These are phyloP conservation scores for Phoma sp. DNA, from an alignment of 2,329 filamentous ascomycete species.

Conservation along the genomic window DNA sequence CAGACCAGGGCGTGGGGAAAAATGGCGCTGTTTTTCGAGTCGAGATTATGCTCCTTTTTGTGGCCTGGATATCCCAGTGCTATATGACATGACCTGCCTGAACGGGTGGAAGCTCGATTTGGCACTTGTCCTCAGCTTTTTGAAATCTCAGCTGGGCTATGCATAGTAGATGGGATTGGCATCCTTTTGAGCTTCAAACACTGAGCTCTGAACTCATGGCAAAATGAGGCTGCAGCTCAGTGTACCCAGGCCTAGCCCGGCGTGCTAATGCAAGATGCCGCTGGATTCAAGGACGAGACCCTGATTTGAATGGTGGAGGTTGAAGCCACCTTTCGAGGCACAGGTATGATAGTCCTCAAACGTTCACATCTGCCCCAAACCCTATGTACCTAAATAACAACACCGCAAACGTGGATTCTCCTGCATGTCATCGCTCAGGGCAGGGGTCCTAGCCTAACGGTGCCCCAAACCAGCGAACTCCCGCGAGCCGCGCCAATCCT, in stretches of 20 bases:
- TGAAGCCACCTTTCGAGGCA: not conserved
- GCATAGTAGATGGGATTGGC: no score
- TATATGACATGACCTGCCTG: not conserved
- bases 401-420: not conserved
- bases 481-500: conserved; percentile 24
- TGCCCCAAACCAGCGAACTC: conserved; percentile 11
- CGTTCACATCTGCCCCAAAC: not conserved
- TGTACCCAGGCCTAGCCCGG: not conserved
- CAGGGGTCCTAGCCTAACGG: conserved; percentile 14
- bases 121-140: no score
- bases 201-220: no score
- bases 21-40: not conserved
- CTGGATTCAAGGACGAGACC: not conserved
- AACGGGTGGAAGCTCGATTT: not conserved
- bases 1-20: no score
- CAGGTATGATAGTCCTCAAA: not conserved
- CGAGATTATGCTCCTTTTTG: not conserved
- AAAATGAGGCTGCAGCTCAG: not conserved
- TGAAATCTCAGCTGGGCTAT: no score
- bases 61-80: not conserved
- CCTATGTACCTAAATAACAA: not conserved
- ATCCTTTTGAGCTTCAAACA: no score
- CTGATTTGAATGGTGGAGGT: not conserved
- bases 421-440: conserved; percentile 5
- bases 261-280: conserved; percentile 5